These are phyloP conservation scores for Phytophthora lateralis DNA, from an alignment of 352 stramenopile species.

Conservation along the genomic window DNA sequence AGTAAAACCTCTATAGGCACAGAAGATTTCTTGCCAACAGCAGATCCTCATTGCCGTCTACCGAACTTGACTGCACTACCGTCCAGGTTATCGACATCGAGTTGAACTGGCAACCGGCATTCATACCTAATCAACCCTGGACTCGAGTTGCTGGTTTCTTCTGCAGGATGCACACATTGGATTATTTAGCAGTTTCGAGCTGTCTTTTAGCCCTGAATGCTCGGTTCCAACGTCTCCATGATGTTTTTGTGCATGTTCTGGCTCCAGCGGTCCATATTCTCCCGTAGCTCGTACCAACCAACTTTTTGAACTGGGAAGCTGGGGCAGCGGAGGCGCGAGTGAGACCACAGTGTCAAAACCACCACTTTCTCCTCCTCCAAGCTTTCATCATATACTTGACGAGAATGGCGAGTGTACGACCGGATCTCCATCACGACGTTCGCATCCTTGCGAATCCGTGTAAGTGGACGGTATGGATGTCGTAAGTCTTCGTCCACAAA, in stretches of 20 bases:
- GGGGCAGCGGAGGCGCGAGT: conserved; percentile 31
- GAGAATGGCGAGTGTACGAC: conserved; percentile 6
- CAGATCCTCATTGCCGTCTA: too few species aligned
- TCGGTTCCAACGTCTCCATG: conserved; percentile 26
- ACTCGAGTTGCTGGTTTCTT: too few species aligned
- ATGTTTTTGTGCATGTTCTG: conserved; percentile 47
- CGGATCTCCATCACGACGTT: conserved; percentile 28
- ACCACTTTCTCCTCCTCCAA: conserved; percentile 30
- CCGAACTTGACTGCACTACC: too few species aligned
- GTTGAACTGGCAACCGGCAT: too few species aligned
- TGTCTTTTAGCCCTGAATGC: background rate
- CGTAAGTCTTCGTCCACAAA: conserved; percentile 48
- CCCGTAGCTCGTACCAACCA: conserved; percentile 31
- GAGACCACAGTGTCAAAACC: conserved; percentile 42
- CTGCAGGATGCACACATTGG: too few species aligned
- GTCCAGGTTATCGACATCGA: too few species aligned
- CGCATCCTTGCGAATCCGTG: conserved; percentile 41
- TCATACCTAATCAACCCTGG: too few species aligned
- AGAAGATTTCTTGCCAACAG: too few species aligned
- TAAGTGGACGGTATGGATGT: conserved; percentile 37
- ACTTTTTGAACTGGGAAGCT: conserved; percentile 26
- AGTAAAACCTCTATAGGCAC: too few species aligned
- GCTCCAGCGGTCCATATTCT: conserved; percentile 45
- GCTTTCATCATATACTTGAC: background rate
- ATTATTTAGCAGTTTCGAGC: too few species aligned